A percentile compares a stretch with the other conserved stretches of the same genome.
Conservation (phyloP, 2,329 filamentous ascomycete genomes). For the Microdochium bolleyi region DNA sequence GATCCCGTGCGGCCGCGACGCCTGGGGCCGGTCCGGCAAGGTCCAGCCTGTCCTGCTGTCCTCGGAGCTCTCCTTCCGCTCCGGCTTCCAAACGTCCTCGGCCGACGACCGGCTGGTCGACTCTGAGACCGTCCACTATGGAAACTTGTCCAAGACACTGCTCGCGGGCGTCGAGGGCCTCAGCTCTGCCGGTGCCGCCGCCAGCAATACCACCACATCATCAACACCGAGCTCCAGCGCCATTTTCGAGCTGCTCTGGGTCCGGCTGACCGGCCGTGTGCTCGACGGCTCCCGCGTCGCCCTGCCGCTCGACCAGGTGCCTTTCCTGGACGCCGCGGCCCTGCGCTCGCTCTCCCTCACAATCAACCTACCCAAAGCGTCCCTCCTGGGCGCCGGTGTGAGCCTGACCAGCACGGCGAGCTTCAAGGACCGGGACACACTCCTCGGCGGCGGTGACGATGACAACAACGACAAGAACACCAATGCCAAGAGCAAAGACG, state of each 20-base stretch:
- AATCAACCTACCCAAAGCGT: constrained; percentile 58
- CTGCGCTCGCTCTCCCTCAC: constrained; percentile 42
- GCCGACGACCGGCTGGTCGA: constrained; percentile 48
- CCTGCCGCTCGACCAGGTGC: constrained; percentile 17
- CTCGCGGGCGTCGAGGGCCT: constrained; percentile 34
- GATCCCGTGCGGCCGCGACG: constrained; percentile 52
- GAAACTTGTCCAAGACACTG: constrained; percentile 59
- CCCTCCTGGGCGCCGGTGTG: constrained; percentile 54
- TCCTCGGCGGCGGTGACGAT: constrained; percentile 1
- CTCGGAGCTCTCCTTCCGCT: constrained; percentile 46
- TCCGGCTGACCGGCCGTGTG: constrained; percentile 24
- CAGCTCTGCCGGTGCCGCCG: not conserved
- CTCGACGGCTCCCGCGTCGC: constrained; percentile 21
- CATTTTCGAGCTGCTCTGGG: constrained; percentile 28
- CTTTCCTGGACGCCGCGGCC: constrained; percentile 24
- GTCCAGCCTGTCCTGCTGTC: constrained; percentile 56
- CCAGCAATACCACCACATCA: constrained; percentile 2
- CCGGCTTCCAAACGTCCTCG: constrained; percentile 50
- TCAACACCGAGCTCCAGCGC: constrained; percentile 14
- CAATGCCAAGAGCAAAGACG: constrained; percentile 16
- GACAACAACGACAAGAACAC: constrained; percentile 9
- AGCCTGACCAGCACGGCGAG: constrained; percentile 39
- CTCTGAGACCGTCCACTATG: constrained; percentile 70
- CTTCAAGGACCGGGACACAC: constrained; percentile 20
- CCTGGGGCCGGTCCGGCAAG: constrained; percentile 55